These are phyloP conservation scores for Acer saccharum DNA, from an alignment of 345 rosid species.

Conservation along the genomic window DNA sequence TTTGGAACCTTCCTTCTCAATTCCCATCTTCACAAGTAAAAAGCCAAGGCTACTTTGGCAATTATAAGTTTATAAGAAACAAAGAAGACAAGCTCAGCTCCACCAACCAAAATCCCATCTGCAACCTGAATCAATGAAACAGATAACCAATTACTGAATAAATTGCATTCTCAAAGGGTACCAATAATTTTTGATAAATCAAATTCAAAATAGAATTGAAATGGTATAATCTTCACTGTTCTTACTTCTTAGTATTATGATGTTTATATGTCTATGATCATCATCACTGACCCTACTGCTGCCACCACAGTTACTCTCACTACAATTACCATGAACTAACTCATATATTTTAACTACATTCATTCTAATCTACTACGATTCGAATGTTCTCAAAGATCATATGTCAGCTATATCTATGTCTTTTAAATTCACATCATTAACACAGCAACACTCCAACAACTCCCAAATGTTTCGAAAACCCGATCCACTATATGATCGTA, in stretches of 20 bases:
- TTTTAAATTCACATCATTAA: not conserved
- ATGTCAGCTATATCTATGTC: not conserved
- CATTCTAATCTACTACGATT: not conserved
- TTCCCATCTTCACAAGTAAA: slow-evolving; percentile 46
- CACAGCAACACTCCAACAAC: not conserved
- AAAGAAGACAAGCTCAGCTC: slow-evolving; percentile 13
- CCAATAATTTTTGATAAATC: not conserved
- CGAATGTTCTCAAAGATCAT: not conserved
- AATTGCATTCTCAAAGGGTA: slow-evolving; percentile 2
- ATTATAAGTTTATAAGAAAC: slow-evolving; percentile 7
- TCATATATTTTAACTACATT: not conserved
- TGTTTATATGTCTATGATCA: not conserved
- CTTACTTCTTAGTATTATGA: not conserved
- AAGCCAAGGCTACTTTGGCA: slow-evolving; percentile 11
- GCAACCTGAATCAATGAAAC: slow-evolving; percentile 19
- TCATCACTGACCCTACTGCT: not conserved
- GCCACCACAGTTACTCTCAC: not conserved
- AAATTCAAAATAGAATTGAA: not conserved
- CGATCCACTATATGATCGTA: not conserved
- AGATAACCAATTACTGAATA: slow-evolving; percentile 13
- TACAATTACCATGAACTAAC: not conserved
- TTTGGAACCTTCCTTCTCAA: slow-evolving; percentile 64
- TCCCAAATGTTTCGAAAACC: not conserved
- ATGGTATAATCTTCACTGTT: not conserved
- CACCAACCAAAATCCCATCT: slow-evolving; percentile 32